These are phyloP conservation scores for Fusarium pilosicola DNA, from an alignment of 2,329 filamentous ascomycete genomes.

Conservation along the genomic window DNA sequence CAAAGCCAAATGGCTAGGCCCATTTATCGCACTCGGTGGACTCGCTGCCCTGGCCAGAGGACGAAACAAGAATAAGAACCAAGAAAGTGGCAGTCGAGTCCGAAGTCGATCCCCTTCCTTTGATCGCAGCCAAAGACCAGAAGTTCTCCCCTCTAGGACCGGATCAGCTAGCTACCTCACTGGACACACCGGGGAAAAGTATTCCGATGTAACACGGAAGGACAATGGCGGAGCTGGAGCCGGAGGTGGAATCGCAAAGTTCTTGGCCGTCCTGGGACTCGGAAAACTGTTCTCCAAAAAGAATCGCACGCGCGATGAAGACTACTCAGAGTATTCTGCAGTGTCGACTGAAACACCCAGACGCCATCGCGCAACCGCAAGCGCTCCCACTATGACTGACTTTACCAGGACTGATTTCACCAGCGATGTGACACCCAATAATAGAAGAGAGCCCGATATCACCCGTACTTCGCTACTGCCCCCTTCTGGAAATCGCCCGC, in stretches of 20 bases:
- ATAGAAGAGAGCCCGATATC: slow-evolving; percentile 40
- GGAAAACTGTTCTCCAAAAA: slow-evolving; percentile 67
- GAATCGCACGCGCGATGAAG: slow-evolving; percentile 63
- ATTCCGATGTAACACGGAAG: slow-evolving; percentile 59
- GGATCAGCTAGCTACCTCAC: slow-evolving; percentile 69
- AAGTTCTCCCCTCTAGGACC: slow-evolving; percentile 63
- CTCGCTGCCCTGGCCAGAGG: slow-evolving; percentile 58
- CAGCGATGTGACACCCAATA: slow-evolving; percentile 46
- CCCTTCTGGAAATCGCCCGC: slow-evolving; percentile 55
- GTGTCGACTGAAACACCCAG: slow-evolving; percentile 70
- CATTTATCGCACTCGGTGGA: slow-evolving; percentile 63
- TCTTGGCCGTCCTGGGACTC: slow-evolving; percentile 66
- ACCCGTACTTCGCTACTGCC: slow-evolving; percentile 58
- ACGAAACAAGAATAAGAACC: slow-evolving; percentile 55
- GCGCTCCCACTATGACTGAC: slow-evolving; percentile 55
- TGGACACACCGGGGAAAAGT: slow-evolving; percentile 63
- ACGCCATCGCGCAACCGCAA: slow-evolving; percentile 54
- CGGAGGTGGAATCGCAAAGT: slow-evolving; percentile 68
- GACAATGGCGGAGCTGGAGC: slow-evolving; percentile 39
- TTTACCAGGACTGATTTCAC: slow-evolving; percentile 48
- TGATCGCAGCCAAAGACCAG: slow-evolving; percentile 54
- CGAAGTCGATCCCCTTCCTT: slow-evolving; percentile 53
- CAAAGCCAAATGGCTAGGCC: slow-evolving; percentile 59
- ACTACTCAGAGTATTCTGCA: slow-evolving; percentile 72
- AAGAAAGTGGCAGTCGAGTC: slow-evolving; percentile 52